phyloP scores from a whole-genome alignment of 2,329 filamentous ascomycete species.

The Hypocreales sp. region DNA sequence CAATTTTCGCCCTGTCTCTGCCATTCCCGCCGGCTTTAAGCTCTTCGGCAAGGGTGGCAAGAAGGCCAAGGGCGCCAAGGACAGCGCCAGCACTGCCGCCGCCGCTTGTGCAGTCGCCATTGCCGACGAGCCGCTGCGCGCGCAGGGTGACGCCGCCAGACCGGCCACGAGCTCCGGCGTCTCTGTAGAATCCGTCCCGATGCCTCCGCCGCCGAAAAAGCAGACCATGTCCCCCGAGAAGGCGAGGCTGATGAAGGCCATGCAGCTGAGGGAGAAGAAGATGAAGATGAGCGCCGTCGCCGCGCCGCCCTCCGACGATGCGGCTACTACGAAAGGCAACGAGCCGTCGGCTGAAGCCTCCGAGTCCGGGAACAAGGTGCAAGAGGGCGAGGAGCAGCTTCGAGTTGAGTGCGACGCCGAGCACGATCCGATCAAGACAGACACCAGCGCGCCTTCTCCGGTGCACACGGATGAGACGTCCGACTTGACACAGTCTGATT shows the following conservation, averaged over 20 bases:
- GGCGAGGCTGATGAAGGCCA: conserved; percentile 80
- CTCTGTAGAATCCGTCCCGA: conserved; percentile 22
- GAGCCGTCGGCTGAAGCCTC: conserved; percentile 3
- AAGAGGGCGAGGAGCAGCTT: conserved; percentile 9
- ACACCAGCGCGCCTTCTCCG: conserved; percentile 38
- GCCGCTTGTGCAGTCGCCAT: conserved; percentile 18
- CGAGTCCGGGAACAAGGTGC: too few species aligned
- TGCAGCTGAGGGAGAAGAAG: conserved; percentile 79
- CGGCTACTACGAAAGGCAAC: conserved; percentile 4
- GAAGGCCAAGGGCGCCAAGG: conserved; percentile 21
- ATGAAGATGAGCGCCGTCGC: conserved; percentile 19
- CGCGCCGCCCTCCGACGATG: conserved; percentile 3
- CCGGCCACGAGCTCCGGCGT: conserved; percentile 30
- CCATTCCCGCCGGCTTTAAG: conserved; percentile 69
- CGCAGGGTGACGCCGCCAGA: conserved; percentile 11
- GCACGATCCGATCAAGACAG: conserved; percentile 26
- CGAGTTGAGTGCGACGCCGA: conserved; percentile 9
- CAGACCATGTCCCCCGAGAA: conserved; percentile 70
- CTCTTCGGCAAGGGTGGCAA: conserved; percentile 43
- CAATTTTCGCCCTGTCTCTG: conserved; percentile 56
- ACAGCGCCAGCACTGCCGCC: conserved; percentile 4
- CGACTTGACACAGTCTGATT: conserved; percentile 35
- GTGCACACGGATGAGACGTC: conserved; percentile 29
- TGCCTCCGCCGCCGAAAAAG: conserved; percentile 23
- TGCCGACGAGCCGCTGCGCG: conserved; percentile 14